phyloP scores from a whole-genome alignment of 495 filamentous ascomycete species.

The Aspergillus ellipticus region DNA sequence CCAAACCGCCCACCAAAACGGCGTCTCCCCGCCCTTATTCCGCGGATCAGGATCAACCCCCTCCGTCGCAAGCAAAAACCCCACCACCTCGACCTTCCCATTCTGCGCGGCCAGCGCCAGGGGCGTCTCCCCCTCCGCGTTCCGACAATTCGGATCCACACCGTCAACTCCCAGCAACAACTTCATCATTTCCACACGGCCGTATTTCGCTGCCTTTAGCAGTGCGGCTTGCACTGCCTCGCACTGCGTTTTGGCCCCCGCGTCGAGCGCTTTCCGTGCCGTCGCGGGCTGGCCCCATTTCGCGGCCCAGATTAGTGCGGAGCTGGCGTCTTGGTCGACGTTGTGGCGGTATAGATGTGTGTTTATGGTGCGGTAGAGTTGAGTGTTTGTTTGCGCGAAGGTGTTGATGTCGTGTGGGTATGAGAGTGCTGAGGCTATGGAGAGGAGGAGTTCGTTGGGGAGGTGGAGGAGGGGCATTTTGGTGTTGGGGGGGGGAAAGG shows the following conservation, averaged over 20 bases:
- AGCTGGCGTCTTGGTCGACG: conserved; percentile 13
- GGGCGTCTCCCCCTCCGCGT: not conserved
- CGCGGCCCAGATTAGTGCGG: conserved; percentile 21
- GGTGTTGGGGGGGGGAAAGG: no score
- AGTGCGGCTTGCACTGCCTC: not conserved
- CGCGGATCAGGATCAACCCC: no score
- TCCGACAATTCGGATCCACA: not conserved
- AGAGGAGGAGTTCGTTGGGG: not conserved
- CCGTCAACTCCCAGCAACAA: not conserved
- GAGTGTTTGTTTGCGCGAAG: conserved; percentile 16
- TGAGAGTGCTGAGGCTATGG: not conserved
- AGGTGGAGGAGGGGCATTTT: not conserved
- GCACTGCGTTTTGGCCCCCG: not conserved
- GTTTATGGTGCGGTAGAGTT: conserved; percentile 20
- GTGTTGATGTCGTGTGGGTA: conserved; percentile 16
- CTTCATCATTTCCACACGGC: not conserved
- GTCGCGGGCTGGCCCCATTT: not conserved
- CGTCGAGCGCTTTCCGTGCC: not conserved
- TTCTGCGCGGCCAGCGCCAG: not conserved
- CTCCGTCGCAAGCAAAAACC: not conserved
- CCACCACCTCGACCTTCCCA: not conserved
- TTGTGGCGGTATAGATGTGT: conserved; percentile 21
- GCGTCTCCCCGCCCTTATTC: no score
- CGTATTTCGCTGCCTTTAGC: not conserved
- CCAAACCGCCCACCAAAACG: no score